These are phyloP conservation scores for Trichophyton simii DNA, from an alignment of 2,329 filamentous ascomycete genomes.

Conservation along the genomic window DNA sequence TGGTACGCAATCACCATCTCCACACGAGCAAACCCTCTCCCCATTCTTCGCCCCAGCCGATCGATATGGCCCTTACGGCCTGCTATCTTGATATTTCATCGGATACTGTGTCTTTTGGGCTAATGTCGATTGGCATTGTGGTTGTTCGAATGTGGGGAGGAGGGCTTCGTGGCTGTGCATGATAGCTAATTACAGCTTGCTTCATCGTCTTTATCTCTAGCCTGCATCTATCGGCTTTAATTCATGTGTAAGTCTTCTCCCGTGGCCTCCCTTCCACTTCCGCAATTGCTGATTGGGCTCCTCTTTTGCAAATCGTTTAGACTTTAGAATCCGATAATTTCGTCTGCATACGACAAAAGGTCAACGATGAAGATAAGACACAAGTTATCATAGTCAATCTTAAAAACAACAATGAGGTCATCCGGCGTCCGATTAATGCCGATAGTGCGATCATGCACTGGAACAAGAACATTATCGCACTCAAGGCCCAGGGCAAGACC, in stretches of 20 bases:
- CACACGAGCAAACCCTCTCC: background rate
- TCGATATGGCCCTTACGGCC: background rate
- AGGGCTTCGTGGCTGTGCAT: background rate
- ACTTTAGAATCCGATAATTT: conserved; percentile 96
- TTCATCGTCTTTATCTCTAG: conserved; percentile 30
- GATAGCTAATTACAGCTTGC: background rate
- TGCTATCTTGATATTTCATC: background rate
- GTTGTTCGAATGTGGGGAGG: background rate
- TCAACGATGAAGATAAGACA: conserved; percentile 67
- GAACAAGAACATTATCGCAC: conserved; percentile 86
- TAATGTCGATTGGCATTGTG: background rate
- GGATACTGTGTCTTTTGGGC: background rate
- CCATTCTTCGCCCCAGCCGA: background rate
- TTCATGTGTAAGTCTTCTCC: conserved; percentile 55
- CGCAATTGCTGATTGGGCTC: conserved; percentile 4
- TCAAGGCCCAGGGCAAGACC: conserved; percentile 87
- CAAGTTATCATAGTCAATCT: conserved; percentile 97
- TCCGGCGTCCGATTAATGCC: conserved; percentile 89
- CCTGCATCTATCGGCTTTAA: conserved; percentile 70
- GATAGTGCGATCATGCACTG: conserved; percentile 99
- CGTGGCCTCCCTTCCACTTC: conserved; percentile 11
- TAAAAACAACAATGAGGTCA: conserved; percentile 94
- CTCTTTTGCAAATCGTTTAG: conserved; percentile 35
- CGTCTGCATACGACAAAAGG: conserved; percentile 92
- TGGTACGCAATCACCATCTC: conserved; percentile 30